Percentiles rank a stretch among this genome's conserved stretches.
Conservation (phyloP, 495 filamentous ascomycete genomes). For the Amorphotheca resinae region DNA sequence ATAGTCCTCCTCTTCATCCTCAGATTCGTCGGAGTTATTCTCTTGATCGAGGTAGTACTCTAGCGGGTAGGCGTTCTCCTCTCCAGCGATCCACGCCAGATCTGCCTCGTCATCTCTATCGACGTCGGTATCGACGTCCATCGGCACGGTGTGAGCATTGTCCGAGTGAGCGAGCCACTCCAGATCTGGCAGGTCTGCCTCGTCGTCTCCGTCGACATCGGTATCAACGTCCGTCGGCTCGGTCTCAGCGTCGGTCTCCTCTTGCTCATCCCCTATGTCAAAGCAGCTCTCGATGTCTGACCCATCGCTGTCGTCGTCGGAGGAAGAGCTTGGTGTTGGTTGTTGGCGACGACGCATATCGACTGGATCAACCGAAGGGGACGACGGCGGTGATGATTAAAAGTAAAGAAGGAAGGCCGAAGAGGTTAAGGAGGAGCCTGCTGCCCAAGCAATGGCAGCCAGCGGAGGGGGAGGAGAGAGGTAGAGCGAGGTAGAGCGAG, state of each 20-base stretch:
- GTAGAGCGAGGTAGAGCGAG: conserved; percentile 1
- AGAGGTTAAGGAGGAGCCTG: conserved; percentile 5
- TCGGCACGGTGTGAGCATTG: conserved; percentile 11
- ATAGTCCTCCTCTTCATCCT: conserved; percentile 27
- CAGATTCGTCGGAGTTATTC: conserved; percentile 25
- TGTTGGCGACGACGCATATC: conserved; percentile 7
- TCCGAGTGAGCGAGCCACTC: conserved; percentile 8
- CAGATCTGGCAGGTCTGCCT: conserved; percentile 13
- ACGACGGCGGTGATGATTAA: conserved; percentile 3
- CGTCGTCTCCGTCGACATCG: conserved; percentile 5
- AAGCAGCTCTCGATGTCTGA: conserved; percentile 13
- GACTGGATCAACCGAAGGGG: conserved; percentile 8
- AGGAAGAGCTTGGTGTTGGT: conserved; percentile 8
- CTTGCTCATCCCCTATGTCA: conserved; percentile 7
- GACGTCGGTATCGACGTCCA: conserved; percentile 4
- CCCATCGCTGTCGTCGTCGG: conserved; percentile 6
- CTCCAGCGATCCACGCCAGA: conserved; percentile 2
- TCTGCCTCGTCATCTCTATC: conserved; percentile 1
- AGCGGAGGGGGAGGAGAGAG: conserved; percentile 5
- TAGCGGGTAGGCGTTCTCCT: conserved; percentile 24
- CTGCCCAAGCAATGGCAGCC: conserved; percentile 9
- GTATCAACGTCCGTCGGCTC: conserved; percentile 8
- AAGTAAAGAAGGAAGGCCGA: conserved; percentile 4
- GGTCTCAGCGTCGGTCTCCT: conserved; percentile 4
- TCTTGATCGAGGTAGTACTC: conserved; percentile 28